A percentile compares a stretch with the other conserved stretches of the same genome.
Evolutionary conservation across 2,329 filamentous ascomycete species (phyloP).

Genomic region (Coniochaeta ligniaria): DNA sequence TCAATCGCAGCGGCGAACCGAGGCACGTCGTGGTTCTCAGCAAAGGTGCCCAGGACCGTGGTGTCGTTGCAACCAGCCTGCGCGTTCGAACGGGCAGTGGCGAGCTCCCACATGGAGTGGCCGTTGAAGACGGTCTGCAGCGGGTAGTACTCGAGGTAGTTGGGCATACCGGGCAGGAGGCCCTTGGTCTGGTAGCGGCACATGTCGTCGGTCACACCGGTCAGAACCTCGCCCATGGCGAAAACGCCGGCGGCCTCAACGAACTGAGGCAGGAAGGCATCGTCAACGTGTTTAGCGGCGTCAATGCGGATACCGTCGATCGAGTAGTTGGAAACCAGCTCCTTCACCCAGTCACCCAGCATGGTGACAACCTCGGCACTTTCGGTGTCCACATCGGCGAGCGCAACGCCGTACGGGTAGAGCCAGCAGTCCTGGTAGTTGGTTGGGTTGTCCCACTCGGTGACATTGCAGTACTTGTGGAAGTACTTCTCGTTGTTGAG

Average conservation of each 20-base stretch:
- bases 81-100: constrained; percentile 28
- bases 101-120: constrained; percentile 29
- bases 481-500: constrained; percentile 50
- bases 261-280: constrained; percentile 50
- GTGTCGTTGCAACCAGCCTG: constrained; percentile 32
- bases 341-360: constrained; percentile 51
- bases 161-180: constrained; percentile 41
- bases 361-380: constrained; percentile 36
- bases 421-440: constrained; percentile 42
- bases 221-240: constrained; percentile 52
- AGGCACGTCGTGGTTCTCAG: constrained; percentile 53
- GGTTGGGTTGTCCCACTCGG: constrained; percentile 44
- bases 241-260: constrained; percentile 48
- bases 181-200: constrained; percentile 47
- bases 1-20: constrained; percentile 44
- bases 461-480: constrained; percentile 50
- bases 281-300: constrained; percentile 54
- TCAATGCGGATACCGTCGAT: constrained; percentile 58
- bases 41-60: constrained; percentile 39
- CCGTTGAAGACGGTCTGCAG: constrained; percentile 28
- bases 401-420: constrained; percentile 42
- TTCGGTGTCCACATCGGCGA: constrained; percentile 57
- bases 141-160: constrained; percentile 43
- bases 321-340: constrained; percentile 50
- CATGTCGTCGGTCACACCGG: constrained; percentile 43